Evolutionary conservation across 495 filamentous ascomycete species (phyloP).

Genomic region (Neurospora intermedia): DNA sequence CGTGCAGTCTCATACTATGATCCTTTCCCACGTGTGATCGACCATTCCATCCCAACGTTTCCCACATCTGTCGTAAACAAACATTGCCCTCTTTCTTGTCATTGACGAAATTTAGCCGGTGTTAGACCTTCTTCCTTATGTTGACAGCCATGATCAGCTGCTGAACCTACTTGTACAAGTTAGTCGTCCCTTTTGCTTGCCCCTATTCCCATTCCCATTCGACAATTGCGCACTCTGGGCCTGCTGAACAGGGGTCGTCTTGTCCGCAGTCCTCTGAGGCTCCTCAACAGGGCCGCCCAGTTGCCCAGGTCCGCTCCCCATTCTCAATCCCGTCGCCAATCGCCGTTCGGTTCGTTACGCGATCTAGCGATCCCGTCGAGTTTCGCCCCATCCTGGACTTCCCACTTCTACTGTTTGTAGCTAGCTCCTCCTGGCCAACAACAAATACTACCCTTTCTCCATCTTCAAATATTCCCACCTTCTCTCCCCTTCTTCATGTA

Average conservation of each 20-base stretch:
- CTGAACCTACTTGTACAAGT: background rate
- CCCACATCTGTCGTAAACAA: background rate
- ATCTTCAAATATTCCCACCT: background rate
- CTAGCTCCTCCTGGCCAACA: background rate
- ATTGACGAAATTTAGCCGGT: background rate
- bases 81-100: background rate
- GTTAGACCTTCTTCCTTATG: background rate
- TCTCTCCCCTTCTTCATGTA: background rate
- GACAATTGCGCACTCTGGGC: background rate
- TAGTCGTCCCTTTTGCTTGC: background rate
- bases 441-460: background rate
- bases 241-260: background rate
- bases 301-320: background rate
- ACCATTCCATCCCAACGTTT: background rate
- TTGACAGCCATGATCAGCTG: background rate
- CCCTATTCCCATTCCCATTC: conserved; percentile 1
- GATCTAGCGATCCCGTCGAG: background rate
- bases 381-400: conserved; percentile 9
- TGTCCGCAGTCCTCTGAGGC: background rate
- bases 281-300: background rate
- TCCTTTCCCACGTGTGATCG: background rate
- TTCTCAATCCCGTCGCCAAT: background rate
- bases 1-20: too few species aligned
- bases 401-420: conserved; percentile 1
- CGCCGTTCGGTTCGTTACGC: background rate